These are phyloP conservation scores for Fraxinus albicans DNA, from an alignment of 305 asterid genomes.

Conservation along the genomic window DNA sequence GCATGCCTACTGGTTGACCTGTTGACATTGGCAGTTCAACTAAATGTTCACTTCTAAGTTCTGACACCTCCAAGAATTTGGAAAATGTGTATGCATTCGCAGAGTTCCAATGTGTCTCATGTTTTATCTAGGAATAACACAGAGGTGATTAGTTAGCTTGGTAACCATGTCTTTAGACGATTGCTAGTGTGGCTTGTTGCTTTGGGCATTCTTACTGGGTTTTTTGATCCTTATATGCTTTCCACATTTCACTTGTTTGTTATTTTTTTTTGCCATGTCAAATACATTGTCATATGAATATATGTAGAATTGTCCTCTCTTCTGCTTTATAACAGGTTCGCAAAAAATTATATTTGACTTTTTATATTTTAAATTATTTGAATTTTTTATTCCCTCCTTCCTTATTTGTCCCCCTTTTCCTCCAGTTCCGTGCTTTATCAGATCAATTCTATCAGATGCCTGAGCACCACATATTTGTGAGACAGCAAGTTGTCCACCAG, in stretches of 20 bases:
- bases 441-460: constrained; percentile 87
- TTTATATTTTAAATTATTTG: not conserved
- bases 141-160: not conserved
- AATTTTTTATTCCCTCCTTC: constrained; percentile 5
- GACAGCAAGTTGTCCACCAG: constrained; percentile 87
- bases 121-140: not conserved
- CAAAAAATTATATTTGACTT: not conserved
- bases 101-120: not conserved
- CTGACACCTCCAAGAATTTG: not conserved
- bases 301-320: not conserved
- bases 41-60: not conserved
- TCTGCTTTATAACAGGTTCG: not conserved
- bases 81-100: not conserved
- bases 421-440: constrained; percentile 91
- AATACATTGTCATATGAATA: not conserved
- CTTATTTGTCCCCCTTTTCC: constrained; percentile 15
- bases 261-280: not conserved
- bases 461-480: constrained; percentile 90
- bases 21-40: not conserved
- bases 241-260: not conserved
- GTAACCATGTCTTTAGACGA: not conserved
- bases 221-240: not conserved
- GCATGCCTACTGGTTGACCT: not conserved
- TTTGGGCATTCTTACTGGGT: not conserved
- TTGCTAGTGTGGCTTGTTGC: not conserved